Evolutionary conservation across 257 asterid genomes (phyloP), one percentile per base, ranked within the genome.

Genomic region (Solanum gandarillasii): DNA sequence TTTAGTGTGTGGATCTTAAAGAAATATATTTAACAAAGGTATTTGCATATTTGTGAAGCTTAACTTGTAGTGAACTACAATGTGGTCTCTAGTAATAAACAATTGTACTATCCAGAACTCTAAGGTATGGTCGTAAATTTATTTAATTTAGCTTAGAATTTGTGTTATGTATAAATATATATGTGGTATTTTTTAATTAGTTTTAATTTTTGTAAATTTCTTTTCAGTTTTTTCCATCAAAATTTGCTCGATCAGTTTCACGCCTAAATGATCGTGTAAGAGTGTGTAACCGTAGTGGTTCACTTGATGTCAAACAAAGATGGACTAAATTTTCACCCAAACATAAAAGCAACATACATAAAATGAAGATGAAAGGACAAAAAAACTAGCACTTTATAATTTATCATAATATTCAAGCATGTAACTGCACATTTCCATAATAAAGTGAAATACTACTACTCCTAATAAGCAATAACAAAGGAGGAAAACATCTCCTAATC

Each of bases 211-310:
- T 85, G 34, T 71, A 52, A 29, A 27, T 41, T 88, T 20, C 87
- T 75, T 87, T 89, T 91, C 92, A 94, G 98, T 91, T 71, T 89
- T 79, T 95, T 89, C 98, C 95, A 84, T 95, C 94, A 55, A 43
- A 12, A 58, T 90, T 92, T 89, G 92, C 88, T 43, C 67, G 83
- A 55, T 52, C 18, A 12, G 83, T 90, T 87, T 18, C 62, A 65
- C 68, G 85, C 88, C 88, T 91, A 88, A 88, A 62, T 35, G 89
- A 86, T 84, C 27, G 79, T 88, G 94, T 93, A 41, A 91, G 62
- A 46, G 74, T 93, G 46, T 89, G 95, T 5, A 9, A 75, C 27
- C 20, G 86, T 41, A 9, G 87, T 10, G 90, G 86, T 67, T 87
- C 88, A 18, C 89, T 94, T n/a, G 93, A 93, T 48, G 90, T 95